Percentiles rank a stretch among this genome's conserved stretches.
phyloP scores from a whole-genome alignment of 129 eudicot species.

The Lactuca saligna region DNA sequence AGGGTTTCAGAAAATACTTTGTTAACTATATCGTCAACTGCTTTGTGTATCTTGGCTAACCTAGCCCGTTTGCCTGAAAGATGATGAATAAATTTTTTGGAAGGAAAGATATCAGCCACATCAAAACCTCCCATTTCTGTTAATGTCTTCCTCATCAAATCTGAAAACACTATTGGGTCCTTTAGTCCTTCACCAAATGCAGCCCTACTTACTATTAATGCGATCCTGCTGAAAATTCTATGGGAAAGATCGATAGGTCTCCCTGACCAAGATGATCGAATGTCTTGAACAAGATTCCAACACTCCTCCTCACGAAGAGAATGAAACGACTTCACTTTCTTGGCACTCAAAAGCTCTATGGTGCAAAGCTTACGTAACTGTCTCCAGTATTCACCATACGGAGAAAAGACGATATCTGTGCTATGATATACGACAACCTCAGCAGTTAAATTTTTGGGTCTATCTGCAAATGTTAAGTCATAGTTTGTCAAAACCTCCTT shows the following conservation, averaged over 20 bases:
- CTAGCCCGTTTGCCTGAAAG: constrained; percentile 27
- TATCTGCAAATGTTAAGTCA: constrained; percentile 26
- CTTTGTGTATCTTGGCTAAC: constrained; percentile 17
- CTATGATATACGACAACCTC: constrained; percentile 23
- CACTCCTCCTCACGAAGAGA: constrained; percentile 30
- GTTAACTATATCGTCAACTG: constrained; percentile 27
- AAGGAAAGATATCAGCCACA: constrained; percentile 38
- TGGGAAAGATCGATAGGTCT: constrained; percentile 19
- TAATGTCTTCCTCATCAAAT: constrained; percentile 24
- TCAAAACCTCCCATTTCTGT: constrained; percentile 29
- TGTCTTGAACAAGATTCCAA: constrained; percentile 26
- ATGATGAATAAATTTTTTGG: constrained; percentile 19
- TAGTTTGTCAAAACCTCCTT: constrained; percentile 26
- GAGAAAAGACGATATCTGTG: constrained; percentile 27
- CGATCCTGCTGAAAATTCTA: constrained; percentile 8
- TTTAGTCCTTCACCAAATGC: constrained; percentile 32
- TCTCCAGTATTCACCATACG: constrained; percentile 30
- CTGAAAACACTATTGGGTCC: constrained; percentile 11
- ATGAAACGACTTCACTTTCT: constrained; percentile 34
- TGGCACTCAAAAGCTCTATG: constrained; percentile 25
- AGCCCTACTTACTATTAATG: constrained; percentile 19
- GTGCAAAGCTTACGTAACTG: constrained; percentile 34
- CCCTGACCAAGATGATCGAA: constrained; percentile 19
- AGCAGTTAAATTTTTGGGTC: constrained; percentile 24
- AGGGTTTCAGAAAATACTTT: constrained; percentile 22